Conservation (phyloP, 306 rosid species). For the Cyamopsis tetragonoloba region DNA sequence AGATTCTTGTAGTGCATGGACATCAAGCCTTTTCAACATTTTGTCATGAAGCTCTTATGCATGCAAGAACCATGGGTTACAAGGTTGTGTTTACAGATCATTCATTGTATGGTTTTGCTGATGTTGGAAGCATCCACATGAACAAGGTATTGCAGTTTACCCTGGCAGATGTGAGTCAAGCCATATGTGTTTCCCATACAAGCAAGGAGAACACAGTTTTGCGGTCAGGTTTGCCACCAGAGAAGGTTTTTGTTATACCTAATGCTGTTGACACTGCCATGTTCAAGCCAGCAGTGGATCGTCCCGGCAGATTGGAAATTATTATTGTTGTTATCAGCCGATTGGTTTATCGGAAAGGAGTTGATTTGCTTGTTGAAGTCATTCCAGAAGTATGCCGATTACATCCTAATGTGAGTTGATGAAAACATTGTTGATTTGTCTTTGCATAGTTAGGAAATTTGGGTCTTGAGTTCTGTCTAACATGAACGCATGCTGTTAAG, state of each 20-base stretch:
- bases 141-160: conserved; percentile 95
- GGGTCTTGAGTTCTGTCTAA: neutral
- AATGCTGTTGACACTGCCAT: conserved; percentile 94
- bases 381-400: conserved; percentile 85
- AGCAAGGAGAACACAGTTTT: conserved; percentile 94
- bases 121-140: conserved; percentile 94
- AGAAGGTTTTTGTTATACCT: conserved; percentile 85
- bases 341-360: conserved; percentile 89
- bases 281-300: conserved; percentile 76
- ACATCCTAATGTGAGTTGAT: conserved; percentile 66
- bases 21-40: conserved; percentile 96
- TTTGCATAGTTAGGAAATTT: neutral
- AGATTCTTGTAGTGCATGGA: conserved; percentile 74
- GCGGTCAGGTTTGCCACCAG: conserved; percentile 85
- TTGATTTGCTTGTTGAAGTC: conserved; percentile 92
- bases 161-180: conserved; percentile 86
- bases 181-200: conserved; percentile 94
- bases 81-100: conserved; percentile 90
- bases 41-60: conserved; percentile 91
- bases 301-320: conserved; percentile 52
- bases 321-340: conserved; percentile 84
- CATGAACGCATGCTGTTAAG: neutral
- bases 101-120: conserved; percentile 88
- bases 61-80: conserved; percentile 85
- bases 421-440: neutral